These are phyloP conservation scores for Pseudogymnoascus sp. DNA, from an alignment of 2,329 filamentous ascomycete genomes.

Conservation along the genomic window DNA sequence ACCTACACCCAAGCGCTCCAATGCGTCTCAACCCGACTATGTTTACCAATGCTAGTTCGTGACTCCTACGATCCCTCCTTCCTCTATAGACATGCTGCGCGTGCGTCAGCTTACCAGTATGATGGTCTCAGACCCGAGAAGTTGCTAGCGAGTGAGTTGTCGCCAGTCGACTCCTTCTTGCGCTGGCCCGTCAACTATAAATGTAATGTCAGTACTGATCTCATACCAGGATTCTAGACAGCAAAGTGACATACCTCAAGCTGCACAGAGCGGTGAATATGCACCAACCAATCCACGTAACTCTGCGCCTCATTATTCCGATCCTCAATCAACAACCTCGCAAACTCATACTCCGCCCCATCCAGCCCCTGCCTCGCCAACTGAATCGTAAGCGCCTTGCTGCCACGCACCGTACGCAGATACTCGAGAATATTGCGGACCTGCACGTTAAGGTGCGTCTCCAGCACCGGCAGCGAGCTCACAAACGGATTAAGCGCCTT, in stretches of 20 bases:
- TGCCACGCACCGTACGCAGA: slow-evolving; percentile 69
- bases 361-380: slow-evolving; percentile 88
- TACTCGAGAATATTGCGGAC: slow-evolving; percentile 90
- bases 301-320: slow-evolving; percentile 96
- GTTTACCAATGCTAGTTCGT: neutral
- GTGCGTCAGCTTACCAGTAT: slow-evolving; percentile 44
- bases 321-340: slow-evolving; percentile 82
- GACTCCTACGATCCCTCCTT: neutral
- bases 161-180: slow-evolving; percentile 56
- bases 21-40: neutral
- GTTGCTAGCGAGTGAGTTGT: slow-evolving; percentile 43
- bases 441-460: slow-evolving; percentile 91
- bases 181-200: slow-evolving; percentile 60
- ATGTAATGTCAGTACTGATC: slow-evolving; percentile 15
- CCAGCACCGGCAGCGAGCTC: slow-evolving; percentile 70
- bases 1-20: neutral
- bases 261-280: slow-evolving; percentile 88
- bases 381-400: slow-evolving; percentile 83
- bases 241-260: slow-evolving; percentile 57
- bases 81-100: neutral
- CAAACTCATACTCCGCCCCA: slow-evolving; percentile 95
- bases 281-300: slow-evolving; percentile 97
- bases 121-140: slow-evolving; percentile 53
- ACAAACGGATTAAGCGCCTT: slow-evolving; percentile 75
- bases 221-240: neutral